These are phyloP conservation scores for Xylariaceae sp. DNA, from an alignment of 2,329 filamentous ascomycete species.

Conservation along the genomic window DNA sequence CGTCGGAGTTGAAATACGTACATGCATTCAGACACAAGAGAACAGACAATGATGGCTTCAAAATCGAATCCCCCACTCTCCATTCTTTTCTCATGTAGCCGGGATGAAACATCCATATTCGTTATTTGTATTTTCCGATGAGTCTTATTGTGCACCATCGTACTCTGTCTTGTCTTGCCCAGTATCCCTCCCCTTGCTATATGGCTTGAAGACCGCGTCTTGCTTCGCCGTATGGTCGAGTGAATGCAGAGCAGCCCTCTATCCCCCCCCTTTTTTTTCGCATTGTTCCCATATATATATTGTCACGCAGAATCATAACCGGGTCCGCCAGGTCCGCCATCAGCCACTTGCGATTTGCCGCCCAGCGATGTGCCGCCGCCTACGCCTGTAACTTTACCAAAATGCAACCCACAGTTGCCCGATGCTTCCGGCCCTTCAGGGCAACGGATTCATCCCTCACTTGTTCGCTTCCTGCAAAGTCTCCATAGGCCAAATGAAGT, in stretches of 20 bases:
- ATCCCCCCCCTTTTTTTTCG: neutral
- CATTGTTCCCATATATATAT: neutral
- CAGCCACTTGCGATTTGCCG: constrained; percentile 22
- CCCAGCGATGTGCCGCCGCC: constrained; percentile 51
- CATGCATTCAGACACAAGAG: neutral
- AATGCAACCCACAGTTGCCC: constrained; percentile 32
- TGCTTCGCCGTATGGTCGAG: neutral
- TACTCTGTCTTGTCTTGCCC: neutral
- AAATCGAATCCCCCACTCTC: constrained; percentile 6
- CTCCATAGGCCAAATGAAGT: constrained; percentile 50
- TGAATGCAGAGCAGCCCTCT: neutral
- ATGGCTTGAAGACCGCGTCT: neutral
- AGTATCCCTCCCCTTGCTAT: neutral
- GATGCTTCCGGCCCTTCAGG: constrained; percentile 13
- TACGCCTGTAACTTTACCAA: constrained; percentile 50
- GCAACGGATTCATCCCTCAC: constrained; percentile 29
- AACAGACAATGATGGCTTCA: constrained; percentile 5
- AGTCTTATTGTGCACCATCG: neutral
- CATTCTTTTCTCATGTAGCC: neutral
- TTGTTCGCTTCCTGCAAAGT: constrained; percentile 48
- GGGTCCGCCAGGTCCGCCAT: constrained; percentile 23
- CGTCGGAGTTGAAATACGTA: neutral
- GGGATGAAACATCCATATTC: neutral
- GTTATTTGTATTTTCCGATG: neutral
- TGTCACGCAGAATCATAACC: constrained; percentile 21